Conservation (phyloP, 345 rosid species). For the Geranium brycei region DNA sequence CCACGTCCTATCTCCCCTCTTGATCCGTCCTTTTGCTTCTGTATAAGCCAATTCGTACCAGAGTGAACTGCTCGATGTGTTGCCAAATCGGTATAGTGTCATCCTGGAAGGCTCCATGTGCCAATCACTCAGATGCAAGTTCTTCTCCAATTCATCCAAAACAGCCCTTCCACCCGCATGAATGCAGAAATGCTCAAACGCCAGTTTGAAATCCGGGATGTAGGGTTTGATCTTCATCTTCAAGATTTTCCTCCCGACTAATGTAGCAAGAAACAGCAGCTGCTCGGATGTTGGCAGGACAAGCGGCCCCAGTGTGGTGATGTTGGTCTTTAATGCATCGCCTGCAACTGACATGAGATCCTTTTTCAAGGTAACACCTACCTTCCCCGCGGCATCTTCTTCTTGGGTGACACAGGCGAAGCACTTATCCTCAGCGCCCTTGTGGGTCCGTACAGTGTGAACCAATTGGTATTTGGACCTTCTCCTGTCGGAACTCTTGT, state of each 20-base stretch:
- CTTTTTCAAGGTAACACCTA: constrained; percentile 39
- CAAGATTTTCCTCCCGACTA: constrained; percentile 33
- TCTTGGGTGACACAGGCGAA: constrained; percentile 43
- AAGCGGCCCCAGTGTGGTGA: constrained; percentile 42
- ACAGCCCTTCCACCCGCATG: constrained; percentile 53
- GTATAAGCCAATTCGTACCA: constrained; percentile 53
- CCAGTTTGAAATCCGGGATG: constrained; percentile 54
- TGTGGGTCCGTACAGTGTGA: constrained; percentile 42
- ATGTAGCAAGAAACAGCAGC: constrained; percentile 37
- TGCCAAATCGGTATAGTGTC: constrained; percentile 47
- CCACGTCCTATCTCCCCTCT: constrained; percentile 44
- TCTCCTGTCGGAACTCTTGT: constrained; percentile 31
- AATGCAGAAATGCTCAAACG: constrained; percentile 50
- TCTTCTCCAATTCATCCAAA: constrained; percentile 53
- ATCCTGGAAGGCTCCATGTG: constrained; percentile 53
- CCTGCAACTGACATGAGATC: constrained; percentile 51
- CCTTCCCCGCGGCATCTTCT: constrained; percentile 32
- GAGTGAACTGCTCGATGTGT: constrained; percentile 45
- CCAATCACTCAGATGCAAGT: constrained; percentile 39
- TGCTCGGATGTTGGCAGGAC: constrained; percentile 47
- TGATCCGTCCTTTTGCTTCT: constrained; percentile 50
- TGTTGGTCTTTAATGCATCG: constrained; percentile 51
- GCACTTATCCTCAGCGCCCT: constrained; percentile 45
- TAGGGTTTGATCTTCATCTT: constrained; percentile 49
- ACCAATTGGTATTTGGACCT: constrained; percentile 42